phyloP scores from a whole-genome alignment of 2,329 filamentous ascomycete genomes.

The Catunica adiposa region DNA sequence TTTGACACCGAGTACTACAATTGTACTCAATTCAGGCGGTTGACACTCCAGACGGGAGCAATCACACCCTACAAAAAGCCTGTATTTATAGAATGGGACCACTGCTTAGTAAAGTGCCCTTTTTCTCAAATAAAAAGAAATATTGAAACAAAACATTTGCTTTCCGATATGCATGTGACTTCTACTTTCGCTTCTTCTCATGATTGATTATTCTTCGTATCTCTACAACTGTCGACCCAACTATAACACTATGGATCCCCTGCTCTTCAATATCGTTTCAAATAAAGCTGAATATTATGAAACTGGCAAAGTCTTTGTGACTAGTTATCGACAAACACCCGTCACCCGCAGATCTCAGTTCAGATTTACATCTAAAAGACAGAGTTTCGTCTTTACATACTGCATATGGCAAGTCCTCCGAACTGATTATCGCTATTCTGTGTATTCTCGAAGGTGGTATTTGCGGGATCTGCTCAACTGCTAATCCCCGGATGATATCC shows the following conservation, averaged over 20 bases:
- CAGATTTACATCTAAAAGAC: neutral
- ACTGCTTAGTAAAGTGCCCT: neutral
- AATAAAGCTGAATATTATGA: neutral
- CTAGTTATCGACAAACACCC: neutral
- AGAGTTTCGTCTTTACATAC: neutral
- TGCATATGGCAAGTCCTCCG: neutral
- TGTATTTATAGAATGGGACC: neutral
- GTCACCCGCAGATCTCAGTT: conserved; percentile 2
- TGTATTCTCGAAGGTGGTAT: neutral
- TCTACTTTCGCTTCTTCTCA: neutral
- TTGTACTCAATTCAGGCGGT: neutral
- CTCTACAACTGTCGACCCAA: too few relatives aligned
- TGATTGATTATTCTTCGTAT: too few relatives aligned
- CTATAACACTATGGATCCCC: neutral
- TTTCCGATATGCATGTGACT: too few relatives aligned
- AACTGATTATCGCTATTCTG: neutral
- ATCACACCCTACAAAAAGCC: neutral
- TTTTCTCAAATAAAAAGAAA: neutral
- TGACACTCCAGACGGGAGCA: neutral
- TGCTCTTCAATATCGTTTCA: neutral
- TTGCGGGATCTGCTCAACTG: neutral
- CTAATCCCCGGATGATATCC: neutral
- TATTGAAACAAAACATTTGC: neutral
- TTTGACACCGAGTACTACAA: neutral
- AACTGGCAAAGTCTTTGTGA: neutral